Evolutionary conservation across 495 filamentous ascomycete genomes (phyloP).

Genomic region (Umbilicaria muhlenbergii): DNA sequence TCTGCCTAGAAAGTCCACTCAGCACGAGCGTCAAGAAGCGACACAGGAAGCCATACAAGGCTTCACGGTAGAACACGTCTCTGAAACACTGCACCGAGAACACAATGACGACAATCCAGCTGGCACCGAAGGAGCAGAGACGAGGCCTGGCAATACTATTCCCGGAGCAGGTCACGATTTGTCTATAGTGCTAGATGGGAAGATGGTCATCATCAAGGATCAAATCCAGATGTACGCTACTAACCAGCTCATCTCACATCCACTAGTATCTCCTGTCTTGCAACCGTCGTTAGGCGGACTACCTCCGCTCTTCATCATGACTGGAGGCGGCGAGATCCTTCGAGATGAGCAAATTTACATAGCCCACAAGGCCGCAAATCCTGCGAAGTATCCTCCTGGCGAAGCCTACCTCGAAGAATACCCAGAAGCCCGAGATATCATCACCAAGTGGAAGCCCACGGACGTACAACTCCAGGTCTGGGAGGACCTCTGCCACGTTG

Average conservation of each 20-base stretch:
- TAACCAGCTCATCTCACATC: constrained; percentile 73
- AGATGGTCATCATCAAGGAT: constrained; percentile 58
- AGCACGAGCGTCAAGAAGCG: constrained; percentile 12
- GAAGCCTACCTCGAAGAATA: constrained; percentile 48
- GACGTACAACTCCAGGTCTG: constrained; percentile 94
- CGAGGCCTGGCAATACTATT: constrained; percentile 16
- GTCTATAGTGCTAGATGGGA: constrained; percentile 53
- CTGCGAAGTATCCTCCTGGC: constrained; percentile 52
- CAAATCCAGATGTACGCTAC: constrained; percentile 93
- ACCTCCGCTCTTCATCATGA: constrained; percentile 70
- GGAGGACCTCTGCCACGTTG: constrained; percentile 88
- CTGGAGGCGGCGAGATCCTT: constrained; percentile 75
- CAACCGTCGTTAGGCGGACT: constrained; percentile 79
- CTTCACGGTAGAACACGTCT: constrained; percentile 19
- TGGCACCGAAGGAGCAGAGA: constrained; percentile 6
- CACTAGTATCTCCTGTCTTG: constrained; percentile 74
- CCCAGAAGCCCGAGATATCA: constrained; percentile 33
- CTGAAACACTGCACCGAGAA: constrained; percentile 7
- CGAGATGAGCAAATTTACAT: constrained; percentile 90
- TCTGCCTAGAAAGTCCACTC: constrained; percentile 15
- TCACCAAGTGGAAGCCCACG: constrained; percentile 59
- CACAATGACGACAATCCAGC: constrained; percentile 9
- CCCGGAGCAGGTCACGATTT: constrained; percentile 26
- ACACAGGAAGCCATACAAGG: constrained; percentile 24
- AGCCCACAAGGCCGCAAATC: constrained; percentile 84